phyloP scores from a whole-genome alignment of 306 rosid genomes.

The Senna siamea region DNA sequence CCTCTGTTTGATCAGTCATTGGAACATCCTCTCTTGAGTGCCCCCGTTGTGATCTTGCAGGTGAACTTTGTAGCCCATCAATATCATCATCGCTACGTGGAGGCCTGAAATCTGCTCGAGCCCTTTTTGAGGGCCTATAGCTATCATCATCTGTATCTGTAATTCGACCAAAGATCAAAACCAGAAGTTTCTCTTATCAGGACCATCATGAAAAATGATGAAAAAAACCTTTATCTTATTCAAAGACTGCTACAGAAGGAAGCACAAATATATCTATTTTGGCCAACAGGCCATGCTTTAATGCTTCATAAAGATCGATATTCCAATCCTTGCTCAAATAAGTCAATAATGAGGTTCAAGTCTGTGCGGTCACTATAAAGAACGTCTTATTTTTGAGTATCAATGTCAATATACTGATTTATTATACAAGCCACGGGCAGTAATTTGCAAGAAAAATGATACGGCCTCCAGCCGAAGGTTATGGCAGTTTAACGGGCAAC shows the following conservation, averaged over 20 bases:
- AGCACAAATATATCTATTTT: background rate
- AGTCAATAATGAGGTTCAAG: background rate
- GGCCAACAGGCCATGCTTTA: background rate
- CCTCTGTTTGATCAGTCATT: constrained; percentile 89
- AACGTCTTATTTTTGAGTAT: too few species aligned
- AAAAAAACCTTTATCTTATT: background rate
- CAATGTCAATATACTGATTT: background rate
- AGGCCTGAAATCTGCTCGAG: constrained; percentile 80
- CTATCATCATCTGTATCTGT: constrained; percentile 92
- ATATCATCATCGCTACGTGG: constrained; percentile 67
- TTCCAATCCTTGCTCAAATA: background rate
- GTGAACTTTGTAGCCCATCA: constrained; percentile 84
- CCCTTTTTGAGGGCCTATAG: constrained; percentile 82
- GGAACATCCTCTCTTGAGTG: constrained; percentile 80
- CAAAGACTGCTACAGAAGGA: background rate
- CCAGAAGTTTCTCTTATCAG: background rate
- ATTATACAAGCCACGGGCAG: background rate
- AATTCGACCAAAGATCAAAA: constrained; percentile 28
- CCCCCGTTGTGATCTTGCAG: constrained; percentile 81
- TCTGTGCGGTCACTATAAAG: background rate
- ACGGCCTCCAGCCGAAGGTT: too few species aligned
- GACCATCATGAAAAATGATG: background rate
- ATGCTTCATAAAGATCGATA: background rate
- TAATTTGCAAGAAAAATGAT: background rate
- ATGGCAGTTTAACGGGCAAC: too few species aligned